Base-by-base conservation (phyloP, 2,329 filamentous ascomycete genomes). In the Didymella pomorum region DNA sequence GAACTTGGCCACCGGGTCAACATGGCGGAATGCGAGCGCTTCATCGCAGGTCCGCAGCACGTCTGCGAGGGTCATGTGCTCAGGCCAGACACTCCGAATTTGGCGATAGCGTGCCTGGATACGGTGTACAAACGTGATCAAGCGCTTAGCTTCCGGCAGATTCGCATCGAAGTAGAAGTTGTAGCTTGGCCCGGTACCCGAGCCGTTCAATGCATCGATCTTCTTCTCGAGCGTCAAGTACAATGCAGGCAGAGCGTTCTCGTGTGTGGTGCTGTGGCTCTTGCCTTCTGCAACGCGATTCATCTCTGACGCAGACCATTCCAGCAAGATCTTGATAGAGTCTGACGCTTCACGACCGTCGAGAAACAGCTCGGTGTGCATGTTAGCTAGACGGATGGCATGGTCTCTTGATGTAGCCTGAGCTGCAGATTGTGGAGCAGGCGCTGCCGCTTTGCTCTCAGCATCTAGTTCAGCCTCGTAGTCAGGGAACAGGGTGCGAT, bases 161-260 rank as follows among this genome's bases (percentile, higher is more conserved):
- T 98, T 96, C 2, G 89, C 76, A 69, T 96, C 89, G 0, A 86
- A 88, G 76, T 99, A 99, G 75, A 99, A 97, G 77, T 97, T 97
- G 80, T 94, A 96, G 7, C 47, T 52, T 39, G 63, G 61, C 10
- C 63, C 68, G 10, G 67, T 70, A 4, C 78, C 77, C 6, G 76
- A 67, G 54, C 70, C 60, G 48, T 64, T 62, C 18, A 77, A 63
- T 16, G 71, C 64, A 48, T 82, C 74, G 28, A 87, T 76, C 66
- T 87, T 85, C 61, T 89, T 85, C 56, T 89, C 82, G 1, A 96
- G 76, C 0, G 86, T 79, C 18, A 94, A 78, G 23, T 93, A 77
- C 0, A 89, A 82, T 2, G 86, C 85, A 2, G 91, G 84, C 25
- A 96, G 80, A 46, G 93, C 81, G 50, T 80, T 80, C 50, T 81